A percentile compares a stretch with the other conserved stretches of the same genome.
Evolutionary conservation across 148 eudicot species (phyloP).

Genomic region (Polygonum maritimum): DNA sequence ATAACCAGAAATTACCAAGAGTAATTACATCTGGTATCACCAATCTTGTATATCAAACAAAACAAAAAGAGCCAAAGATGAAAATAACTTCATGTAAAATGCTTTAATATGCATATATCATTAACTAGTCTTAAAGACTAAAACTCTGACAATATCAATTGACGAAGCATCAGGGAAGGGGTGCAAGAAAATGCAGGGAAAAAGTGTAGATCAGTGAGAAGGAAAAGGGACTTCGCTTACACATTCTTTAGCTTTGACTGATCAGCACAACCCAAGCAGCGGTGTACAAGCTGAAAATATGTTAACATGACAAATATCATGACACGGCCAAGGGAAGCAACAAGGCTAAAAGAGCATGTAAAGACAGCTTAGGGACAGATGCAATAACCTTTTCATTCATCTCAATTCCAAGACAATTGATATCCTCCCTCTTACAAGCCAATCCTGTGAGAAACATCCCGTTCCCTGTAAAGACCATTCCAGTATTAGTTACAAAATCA

Average conservation of each 20-base stretch:
- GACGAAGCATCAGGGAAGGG: not conserved
- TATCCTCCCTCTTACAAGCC: slow-evolving; percentile 46
- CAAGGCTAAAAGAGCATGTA: not conserved
- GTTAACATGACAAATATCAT: not conserved
- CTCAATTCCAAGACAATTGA: slow-evolving; percentile 79
- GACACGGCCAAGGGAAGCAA: slow-evolving; percentile 10
- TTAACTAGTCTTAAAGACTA: not conserved
- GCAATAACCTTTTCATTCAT: slow-evolving; percentile 65
- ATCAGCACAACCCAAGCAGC: slow-evolving; percentile 36
- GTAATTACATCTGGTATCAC: not conserved
- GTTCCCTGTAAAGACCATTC: slow-evolving; percentile 44
- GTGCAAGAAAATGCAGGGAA: not conserved
- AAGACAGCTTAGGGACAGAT: not conserved
- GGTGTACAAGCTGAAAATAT: slow-evolving; percentile 55
- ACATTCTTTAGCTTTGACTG: slow-evolving; percentile 39
- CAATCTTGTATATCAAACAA: not conserved
- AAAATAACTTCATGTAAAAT: not conserved
- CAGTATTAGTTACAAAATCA: slow-evolving; percentile 9
- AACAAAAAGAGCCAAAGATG: not conserved
- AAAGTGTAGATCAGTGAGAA: not conserved
- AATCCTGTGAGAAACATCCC: slow-evolving; percentile 68
- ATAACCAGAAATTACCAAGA: not conserved
- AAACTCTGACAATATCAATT: not conserved
- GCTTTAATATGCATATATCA: not conserved
- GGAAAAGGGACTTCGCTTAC: slow-evolving; percentile 26